Base-by-base conservation (phyloP, 2,329 filamentous ascomycete genomes). In the Proliferodiscus dingleyae region DNA sequence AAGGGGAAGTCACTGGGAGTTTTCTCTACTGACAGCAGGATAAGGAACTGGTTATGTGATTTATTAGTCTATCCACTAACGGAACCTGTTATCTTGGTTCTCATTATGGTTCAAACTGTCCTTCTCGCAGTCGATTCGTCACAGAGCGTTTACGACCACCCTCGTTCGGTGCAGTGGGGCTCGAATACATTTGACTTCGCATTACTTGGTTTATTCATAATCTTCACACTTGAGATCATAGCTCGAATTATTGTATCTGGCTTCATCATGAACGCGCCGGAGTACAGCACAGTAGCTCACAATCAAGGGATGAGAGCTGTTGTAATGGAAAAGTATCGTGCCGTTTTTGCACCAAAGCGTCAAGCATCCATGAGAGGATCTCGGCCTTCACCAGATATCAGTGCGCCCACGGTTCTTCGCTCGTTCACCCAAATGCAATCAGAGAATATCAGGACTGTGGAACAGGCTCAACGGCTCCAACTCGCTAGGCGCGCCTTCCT, bases 231-330 rank as follows among this genome's bases (percentile, higher is more conserved):
- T 18, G 94, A 98, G 66, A 76, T 94, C 28, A 71, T 85, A 45
- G 81, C 87, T 50, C 85, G 90, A 45, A 83, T 90, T 33, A 84
- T 98, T 49, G 94, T 98, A 1, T 98, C 93, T 0, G 94, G 93
- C 0, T 86, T 98, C 57, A 74, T 98, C 24, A 72, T 95, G 54
- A 98, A 98, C 62, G 87, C 93, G 2, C 72, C 81, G 7, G 90
- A 96, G 62, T 96, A 96, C 66, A 95, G 88, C 66, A 94, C 89
- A 4, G 86, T 94, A 51, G 87, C 94, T 64, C 80, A 87, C 43
- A 79, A 84, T 53, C 74, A 83, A 24, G 87, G 89, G 9, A 68
- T 95, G 7, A 81, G 80, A 42, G 81, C 83, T 53, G 87, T 85
- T 9, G 71, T 96, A 16, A 71, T 80, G 33, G 83, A 87, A 50